Conservation (phyloP, 495 filamentous ascomycete genomes). For the Xylaria palmicola region DNA sequence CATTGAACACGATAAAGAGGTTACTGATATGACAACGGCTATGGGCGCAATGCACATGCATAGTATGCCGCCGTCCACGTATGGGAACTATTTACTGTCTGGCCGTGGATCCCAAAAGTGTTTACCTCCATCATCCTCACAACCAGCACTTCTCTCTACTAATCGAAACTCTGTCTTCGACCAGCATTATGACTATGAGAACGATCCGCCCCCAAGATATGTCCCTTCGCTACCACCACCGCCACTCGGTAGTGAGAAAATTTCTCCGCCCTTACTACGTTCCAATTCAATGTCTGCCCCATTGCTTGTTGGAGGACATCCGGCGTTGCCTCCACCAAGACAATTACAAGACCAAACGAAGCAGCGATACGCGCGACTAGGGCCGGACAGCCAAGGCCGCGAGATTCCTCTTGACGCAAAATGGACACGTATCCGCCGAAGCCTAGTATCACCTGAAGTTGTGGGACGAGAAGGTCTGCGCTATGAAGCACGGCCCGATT, state of each 20-base stretch:
- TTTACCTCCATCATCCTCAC: constrained; percentile 29
- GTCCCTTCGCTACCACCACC: constrained; percentile 26
- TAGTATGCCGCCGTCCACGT: constrained; percentile 1
- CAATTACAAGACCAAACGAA: constrained; percentile 8
- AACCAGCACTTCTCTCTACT: constrained; percentile 20
- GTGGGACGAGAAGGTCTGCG: constrained; percentile 62
- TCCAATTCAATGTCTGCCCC: constrained; percentile 11
- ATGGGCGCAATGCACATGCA: constrained; percentile 34
- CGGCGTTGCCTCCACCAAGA: constrained; percentile 3
- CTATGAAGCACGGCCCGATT: constrained; percentile 66
- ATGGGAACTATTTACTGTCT: constrained; percentile 22
- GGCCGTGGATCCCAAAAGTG: constrained; percentile 7
- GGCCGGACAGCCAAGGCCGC: constrained; percentile 52
- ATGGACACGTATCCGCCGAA: constrained; percentile 69
- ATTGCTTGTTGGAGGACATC: constrained; percentile 20
- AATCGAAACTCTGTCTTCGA: background rate
- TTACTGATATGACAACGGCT: constrained; percentile 27
- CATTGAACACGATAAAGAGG: constrained; percentile 38
- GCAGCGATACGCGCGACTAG: constrained; percentile 29
- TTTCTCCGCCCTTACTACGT: background rate
- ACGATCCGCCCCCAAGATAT: constrained; percentile 27
- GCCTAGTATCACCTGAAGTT: constrained; percentile 65
- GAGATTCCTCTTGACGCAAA: constrained; percentile 65
- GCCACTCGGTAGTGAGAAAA: constrained; percentile 3
- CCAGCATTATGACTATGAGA: constrained; percentile 7